A percentile compares a stretch with the other conserved stretches of the same genome.
phyloP scores from a whole-genome alignment of 2,329 filamentous ascomycete species.

The Arthrobotrys conoides region DNA sequence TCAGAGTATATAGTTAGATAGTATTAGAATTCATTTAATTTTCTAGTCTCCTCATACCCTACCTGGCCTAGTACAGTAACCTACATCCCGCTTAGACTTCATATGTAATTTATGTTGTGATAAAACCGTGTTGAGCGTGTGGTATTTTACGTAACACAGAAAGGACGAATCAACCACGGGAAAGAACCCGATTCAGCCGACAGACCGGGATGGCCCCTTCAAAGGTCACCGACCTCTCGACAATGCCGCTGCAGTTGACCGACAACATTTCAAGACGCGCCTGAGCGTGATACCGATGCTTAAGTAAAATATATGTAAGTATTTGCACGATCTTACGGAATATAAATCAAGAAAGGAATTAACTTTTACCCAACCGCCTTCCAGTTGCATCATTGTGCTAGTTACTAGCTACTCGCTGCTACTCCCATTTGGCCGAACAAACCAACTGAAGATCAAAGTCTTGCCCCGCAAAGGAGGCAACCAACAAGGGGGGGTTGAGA shows the following conservation, averaged over 20 bases:
- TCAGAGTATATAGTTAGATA: too few species aligned
- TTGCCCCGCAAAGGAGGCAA: conserved; percentile 36
- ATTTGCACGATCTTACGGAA: conserved; percentile 19
- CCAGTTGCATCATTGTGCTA: conserved; percentile 4
- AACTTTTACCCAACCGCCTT: conserved; percentile 10
- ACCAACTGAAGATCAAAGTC: conserved; percentile 6
- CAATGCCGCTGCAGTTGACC: background rate
- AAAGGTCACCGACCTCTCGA: background rate
- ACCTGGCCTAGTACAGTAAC: too few species aligned
- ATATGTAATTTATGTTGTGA: background rate
- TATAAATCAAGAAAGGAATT: background rate
- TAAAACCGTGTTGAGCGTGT: background rate
- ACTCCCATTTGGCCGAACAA: conserved; percentile 40
- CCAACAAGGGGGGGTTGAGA: conserved; percentile 20
- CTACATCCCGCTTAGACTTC: too few species aligned
- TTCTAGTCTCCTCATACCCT: too few species aligned
- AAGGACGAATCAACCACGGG: background rate
- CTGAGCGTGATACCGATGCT: background rate
- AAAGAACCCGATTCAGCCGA: conserved; percentile 26
- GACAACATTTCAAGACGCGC: background rate
- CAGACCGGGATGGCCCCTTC: conserved; percentile 1
- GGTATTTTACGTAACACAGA: conserved; percentile 8
- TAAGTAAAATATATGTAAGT: background rate
- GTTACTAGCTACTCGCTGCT: background rate
- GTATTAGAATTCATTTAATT: too few species aligned